A percentile compares a stretch with the other conserved stretches of the same genome.
Conservation (phyloP, 768 basidiomycete species). For the Suillus decipiens region DNA sequence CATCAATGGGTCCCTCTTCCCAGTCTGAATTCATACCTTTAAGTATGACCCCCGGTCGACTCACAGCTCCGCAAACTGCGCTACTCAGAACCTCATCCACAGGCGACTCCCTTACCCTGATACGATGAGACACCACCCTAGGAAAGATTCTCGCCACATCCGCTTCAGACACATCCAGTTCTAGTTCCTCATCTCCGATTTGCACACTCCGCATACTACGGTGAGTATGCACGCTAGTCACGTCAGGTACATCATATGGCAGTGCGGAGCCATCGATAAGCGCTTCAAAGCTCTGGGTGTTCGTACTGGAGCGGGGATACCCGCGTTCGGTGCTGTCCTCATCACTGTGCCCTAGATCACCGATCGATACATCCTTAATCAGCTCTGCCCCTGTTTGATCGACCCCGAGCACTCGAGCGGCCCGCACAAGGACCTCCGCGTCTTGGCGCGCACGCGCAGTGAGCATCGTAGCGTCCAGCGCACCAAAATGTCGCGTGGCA, state of each 20-base stretch:
- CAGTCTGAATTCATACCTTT: conserved; percentile 15
- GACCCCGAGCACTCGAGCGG: conserved; percentile 63
- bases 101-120: conserved; percentile 69
- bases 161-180: conserved; percentile 68
- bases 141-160: conserved; percentile 77
- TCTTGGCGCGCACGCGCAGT: conserved; percentile 62
- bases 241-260: conserved; percentile 17
- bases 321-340: conserved; percentile 16
- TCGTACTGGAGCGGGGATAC: conserved; percentile 20
- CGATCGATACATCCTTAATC: conserved; percentile 34
- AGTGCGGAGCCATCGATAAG: conserved; percentile 18
- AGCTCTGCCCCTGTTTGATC: conserved; percentile 65
- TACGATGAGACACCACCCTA: conserved; percentile 71
- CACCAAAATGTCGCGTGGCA: conserved; percentile 70
- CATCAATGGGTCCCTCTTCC: conserved; percentile 3
- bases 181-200: conserved; percentile 24
- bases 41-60: conserved; percentile 15
- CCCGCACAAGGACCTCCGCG: conserved; percentile 66
- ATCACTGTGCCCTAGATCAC: conserved; percentile 20
- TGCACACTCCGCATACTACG: conserved; percentile 12
- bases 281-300: conserved; percentile 18
- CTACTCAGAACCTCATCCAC: conserved; percentile 71
- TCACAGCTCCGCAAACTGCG: conserved; percentile 56
- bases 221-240: conserved; percentile 10
- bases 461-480: conserved; percentile 68